Evolutionary conservation across 2,329 filamentous ascomycete genomes (phyloP), one percentile per base, ranked within the genome.

Genomic region (Exophiala viscosa): DNA sequence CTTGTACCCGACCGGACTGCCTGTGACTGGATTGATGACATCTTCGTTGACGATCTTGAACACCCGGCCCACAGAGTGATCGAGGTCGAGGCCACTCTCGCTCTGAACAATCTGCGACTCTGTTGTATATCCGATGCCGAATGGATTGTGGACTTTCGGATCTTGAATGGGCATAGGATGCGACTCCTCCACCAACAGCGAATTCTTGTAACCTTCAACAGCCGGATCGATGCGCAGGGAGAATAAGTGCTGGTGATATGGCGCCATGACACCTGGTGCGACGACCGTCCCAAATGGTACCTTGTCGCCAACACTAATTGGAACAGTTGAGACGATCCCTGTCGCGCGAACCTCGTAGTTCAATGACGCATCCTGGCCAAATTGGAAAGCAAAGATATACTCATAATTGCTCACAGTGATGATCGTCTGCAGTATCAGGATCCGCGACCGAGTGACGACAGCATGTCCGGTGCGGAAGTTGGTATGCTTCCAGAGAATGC

Each of bases 41-140:
- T 71, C 63, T 0, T 76, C 71, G 52, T 83, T 83, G 61, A 81
- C 69, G 58, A 84, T 80, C 60, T 82, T 83, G 72, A 82, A 80
- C 6, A 71, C 72, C 7, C 81, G 73, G 61, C 79, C 75, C 48
- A 53, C 57, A 11, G 54, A 70, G 9, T 69, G 63, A 62, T 81
- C 73, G 7, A 81, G 66, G 62, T 76, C 76, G 59, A 69, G 71
- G 1, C 74, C 74, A 14, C 71, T 71, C 10, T 78, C 73, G 11
- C 69, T 69, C 11, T 73, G 68, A 35, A 82, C 65, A 1, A 73
- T 70, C 13, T 75, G 73, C 45, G 74, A 71, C 7, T 60, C 63
- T 8, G 79, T 71, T 2, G 71, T 71, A 65, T 82, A 82, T 5
- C 75, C 73, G 53, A 75, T 70, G 2, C 76, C 77, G 55, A 76